Conservation (phyloP, 257 asterid genomes). For the Nicotiana otophora region DNA sequence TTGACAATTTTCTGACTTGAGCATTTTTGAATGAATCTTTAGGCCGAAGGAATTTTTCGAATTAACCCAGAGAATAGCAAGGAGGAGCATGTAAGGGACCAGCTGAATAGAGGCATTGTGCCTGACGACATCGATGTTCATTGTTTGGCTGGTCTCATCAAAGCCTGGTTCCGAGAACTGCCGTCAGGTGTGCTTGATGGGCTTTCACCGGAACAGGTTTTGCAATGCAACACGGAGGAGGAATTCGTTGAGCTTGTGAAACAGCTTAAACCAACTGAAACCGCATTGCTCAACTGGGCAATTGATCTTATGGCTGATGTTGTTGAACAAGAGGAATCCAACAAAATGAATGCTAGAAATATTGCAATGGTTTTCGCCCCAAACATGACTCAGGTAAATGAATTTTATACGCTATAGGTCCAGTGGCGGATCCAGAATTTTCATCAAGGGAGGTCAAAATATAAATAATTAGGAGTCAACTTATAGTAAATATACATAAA, state of each 20-base stretch:
- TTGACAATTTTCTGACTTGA: slow-evolving; percentile 6
- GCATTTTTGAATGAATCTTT: slow-evolving; percentile 3
- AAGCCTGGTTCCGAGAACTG: slow-evolving; percentile 96
- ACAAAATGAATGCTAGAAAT: slow-evolving; percentile 93
- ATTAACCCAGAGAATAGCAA: slow-evolving; percentile 92
- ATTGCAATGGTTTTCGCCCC: slow-evolving; percentile 98
- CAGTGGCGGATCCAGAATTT: too few species aligned
- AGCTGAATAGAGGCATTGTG: slow-evolving; percentile 83
- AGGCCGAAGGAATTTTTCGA: slow-evolving; percentile 97
- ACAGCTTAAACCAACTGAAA: slow-evolving; percentile 74
- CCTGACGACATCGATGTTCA: slow-evolving; percentile 90
- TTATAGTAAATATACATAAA: too few species aligned
- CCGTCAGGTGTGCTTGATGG: slow-evolving; percentile 91
- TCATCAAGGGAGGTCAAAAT: too few species aligned
- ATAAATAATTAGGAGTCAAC: too few species aligned
- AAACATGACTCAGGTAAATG: slow-evolving; percentile 82
- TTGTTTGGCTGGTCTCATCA: slow-evolving; percentile 85
- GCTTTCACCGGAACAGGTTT: slow-evolving; percentile 74
- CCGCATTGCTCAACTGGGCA: slow-evolving; percentile 84
- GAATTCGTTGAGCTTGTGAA: slow-evolving; percentile 62
- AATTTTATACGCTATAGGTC: background rate
- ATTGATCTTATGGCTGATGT: slow-evolving; percentile 96
- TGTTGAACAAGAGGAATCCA: slow-evolving; percentile 81
- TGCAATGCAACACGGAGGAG: slow-evolving; percentile 76
- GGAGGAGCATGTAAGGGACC: slow-evolving; percentile 84